These are phyloP conservation scores for Eucalyptus shirleyi DNA, from an alignment of 345 rosid genomes.

Conservation along the genomic window DNA sequence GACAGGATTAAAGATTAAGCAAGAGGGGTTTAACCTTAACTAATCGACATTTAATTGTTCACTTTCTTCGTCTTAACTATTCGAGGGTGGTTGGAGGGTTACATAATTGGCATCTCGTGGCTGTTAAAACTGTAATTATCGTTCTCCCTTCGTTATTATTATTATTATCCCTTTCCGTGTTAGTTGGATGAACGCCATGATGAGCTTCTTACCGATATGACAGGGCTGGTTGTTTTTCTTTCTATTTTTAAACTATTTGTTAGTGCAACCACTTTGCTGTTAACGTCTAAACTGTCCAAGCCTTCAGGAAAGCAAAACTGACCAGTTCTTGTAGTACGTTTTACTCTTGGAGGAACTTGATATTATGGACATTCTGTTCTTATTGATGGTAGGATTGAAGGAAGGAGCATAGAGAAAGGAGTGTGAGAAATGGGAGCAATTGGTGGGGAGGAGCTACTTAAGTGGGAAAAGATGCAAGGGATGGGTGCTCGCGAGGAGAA, in stretches of 20 bases:
- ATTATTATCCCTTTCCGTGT: constrained; percentile 24
- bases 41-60: background rate
- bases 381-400: constrained; percentile 2
- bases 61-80: background rate
- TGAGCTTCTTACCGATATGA: constrained; percentile 30
- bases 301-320: constrained; percentile 19
- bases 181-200: constrained; percentile 31
- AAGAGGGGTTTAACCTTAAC: constrained; percentile 4
- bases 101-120: constrained; percentile 21
- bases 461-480: constrained; percentile 63
- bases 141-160: constrained; percentile 3
- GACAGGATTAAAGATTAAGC: constrained; percentile 1
- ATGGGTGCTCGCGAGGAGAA: constrained; percentile 59
- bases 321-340: background rate
- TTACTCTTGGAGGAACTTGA: constrained; percentile 1
- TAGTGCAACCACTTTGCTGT: constrained; percentile 25
- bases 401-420: constrained; percentile 2
- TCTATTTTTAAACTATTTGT: constrained; percentile 6
- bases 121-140: constrained; percentile 16
- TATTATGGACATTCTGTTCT: constrained; percentile 7
- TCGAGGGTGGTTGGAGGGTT: constrained; percentile 14
- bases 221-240: constrained; percentile 1
- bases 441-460: constrained; percentile 58
- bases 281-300: constrained; percentile 18
- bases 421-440: constrained; percentile 56